Evolutionary conservation across 495 filamentous ascomycete genomes (phyloP), one percentile per base, ranked within the genome.

Genomic region (Talaromyces liani): DNA sequence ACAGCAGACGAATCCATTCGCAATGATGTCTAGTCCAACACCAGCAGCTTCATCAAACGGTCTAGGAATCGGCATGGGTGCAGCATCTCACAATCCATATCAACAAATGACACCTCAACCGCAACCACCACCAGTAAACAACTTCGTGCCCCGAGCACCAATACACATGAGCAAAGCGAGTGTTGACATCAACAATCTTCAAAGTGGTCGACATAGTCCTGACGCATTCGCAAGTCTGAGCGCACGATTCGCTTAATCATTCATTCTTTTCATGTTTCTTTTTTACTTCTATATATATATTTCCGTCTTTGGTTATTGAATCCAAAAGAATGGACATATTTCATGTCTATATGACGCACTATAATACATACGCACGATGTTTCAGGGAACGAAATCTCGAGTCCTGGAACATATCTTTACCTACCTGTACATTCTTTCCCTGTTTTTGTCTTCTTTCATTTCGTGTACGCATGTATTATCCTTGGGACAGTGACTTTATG

Each of bases 221-320:
- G 94, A 98, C 78, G 93, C 94, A 33, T 98, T 98, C 83, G 88
- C 92, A n/a, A 93, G 90, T 68, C 77, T 98, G 71, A 97, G 93
- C 72, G 87, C 91, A 58, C 72, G 77, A 59, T 76, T 77, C 62
- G 71, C 71, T 57, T 77, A 63, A 71, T n/a, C n/a, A 24, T 25
- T 41, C 60, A 16, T 34, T 58, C 33, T 57, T 51, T 60, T 60
- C 8, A 22, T 59, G 31, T 66, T 58, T 29, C 25, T 55, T 47
- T 57, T 60, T 45, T 65, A 18, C 47, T 62, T 41, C 31, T 6
- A 47, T 60, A 53, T 62, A 62, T 62, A 29, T 16, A 47, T 54
- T 39, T 36, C 58, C 34, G 25, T 39, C 16, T 29, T 62, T 51
- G 24, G 7, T 61, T 47, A 39, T 53, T 62, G 1, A n/a, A 34